These are phyloP conservation scores for Penicillium sp. DNA, from an alignment of 2,329 filamentous ascomycete genomes.

Conservation along the genomic window DNA sequence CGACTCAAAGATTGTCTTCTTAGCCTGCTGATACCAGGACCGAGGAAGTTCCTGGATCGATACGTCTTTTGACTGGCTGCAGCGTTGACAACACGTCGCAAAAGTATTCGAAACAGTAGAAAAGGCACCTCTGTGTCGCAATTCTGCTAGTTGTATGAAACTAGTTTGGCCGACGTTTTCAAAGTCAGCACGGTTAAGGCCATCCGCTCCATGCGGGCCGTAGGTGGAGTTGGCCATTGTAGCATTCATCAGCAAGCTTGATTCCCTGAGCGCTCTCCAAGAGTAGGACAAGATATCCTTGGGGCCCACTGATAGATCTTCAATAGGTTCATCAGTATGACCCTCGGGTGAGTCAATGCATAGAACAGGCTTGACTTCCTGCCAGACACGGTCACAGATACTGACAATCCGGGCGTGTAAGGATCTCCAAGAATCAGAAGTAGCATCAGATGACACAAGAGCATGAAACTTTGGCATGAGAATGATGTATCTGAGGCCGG, in stretches of 20 bases:
- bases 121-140: conserved; percentile 91
- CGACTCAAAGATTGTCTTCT: conserved; percentile 73
- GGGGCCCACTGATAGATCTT: conserved; percentile 74
- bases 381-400: conserved; percentile 74
- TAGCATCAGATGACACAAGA: conserved; percentile 32
- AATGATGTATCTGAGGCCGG: conserved; percentile 63
- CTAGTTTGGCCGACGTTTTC: conserved; percentile 71
- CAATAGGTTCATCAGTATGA: conserved; percentile 61
- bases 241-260: conserved; percentile 74
- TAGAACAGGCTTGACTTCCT: conserved; percentile 72
- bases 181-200: conserved; percentile 63
- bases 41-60: conserved; percentile 57
- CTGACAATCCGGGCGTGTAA: conserved; percentile 57
- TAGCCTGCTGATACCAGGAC: conserved; percentile 70
- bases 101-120: conserved; percentile 92
- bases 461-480: conserved; percentile 46
- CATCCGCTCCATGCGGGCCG: conserved; percentile 45
- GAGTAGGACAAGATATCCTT: conserved; percentile 94
- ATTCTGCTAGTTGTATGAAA: conserved; percentile 78
- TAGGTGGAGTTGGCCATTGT: conserved; percentile 62
- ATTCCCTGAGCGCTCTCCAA: conserved; percentile 93
- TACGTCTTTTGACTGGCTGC: conserved; percentile 56
- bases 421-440: conserved; percentile 33
- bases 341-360: conserved; percentile 96
- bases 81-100: conserved; percentile 73